These are phyloP conservation scores for Tuber umbilicatum DNA, from an alignment of 495 filamentous ascomycete genomes.

Conservation along the genomic window DNA sequence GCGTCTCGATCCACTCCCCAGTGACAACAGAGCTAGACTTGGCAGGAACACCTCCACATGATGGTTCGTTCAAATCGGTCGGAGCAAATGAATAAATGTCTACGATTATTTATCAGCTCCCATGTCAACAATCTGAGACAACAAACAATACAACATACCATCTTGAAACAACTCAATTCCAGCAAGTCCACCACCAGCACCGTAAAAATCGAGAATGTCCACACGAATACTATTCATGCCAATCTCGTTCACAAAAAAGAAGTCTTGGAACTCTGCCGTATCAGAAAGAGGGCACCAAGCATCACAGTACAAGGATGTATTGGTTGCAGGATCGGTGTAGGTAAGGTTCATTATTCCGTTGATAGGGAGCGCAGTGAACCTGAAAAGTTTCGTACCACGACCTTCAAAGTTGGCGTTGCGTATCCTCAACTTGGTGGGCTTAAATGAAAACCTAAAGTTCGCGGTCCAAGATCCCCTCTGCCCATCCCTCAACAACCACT, in stretches of 20 bases:
- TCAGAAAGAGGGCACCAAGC: conserved; percentile 70
- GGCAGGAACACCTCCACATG: conserved; percentile 60
- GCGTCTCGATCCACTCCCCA: conserved; percentile 59
- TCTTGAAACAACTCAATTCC: conserved; percentile 88
- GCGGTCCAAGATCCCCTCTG: conserved; percentile 79
- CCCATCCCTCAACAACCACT: conserved; percentile 79
- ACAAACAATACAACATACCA: conserved; percentile 43
- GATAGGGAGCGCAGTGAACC: conserved; percentile 72
- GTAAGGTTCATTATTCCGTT: conserved; percentile 96
- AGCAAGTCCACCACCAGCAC: conserved; percentile 74
- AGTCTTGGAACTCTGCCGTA: conserved; percentile 69
- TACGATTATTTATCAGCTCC: conserved; percentile 39
- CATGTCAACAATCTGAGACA: background rate
- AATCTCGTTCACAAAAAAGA: conserved; percentile 76
- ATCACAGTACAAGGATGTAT: conserved; percentile 62
- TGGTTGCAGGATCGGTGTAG: conserved; percentile 67
- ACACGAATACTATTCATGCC: conserved; percentile 86
- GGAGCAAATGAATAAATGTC: conserved; percentile 80
- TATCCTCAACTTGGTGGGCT: conserved; percentile 76
- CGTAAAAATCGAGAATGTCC: conserved; percentile 80
- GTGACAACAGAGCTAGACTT: conserved; percentile 59
- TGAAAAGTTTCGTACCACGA: conserved; percentile 77
- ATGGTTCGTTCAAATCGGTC: conserved; percentile 79
- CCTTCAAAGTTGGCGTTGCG: conserved; percentile 85
- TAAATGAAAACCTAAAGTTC: conserved; percentile 70